Evolutionary conservation across 805 yeast genomes (phyloP).

Genomic region (Candida orba): DNA sequence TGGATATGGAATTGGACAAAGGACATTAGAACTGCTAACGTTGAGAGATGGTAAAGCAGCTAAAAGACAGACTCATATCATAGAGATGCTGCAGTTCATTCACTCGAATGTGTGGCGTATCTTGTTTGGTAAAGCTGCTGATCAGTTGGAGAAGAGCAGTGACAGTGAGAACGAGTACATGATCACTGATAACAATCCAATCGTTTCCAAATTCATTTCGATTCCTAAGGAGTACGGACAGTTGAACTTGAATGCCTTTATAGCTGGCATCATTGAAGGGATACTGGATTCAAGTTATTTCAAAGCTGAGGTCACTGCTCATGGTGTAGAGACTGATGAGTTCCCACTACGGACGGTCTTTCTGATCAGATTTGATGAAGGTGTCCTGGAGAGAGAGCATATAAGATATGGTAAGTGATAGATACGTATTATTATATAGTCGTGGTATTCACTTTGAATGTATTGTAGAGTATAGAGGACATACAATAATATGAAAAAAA

Average conservation of each 20-base stretch:
- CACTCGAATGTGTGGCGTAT: constrained; percentile 68
- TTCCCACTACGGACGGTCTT: constrained; percentile 66
- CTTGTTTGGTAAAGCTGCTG: constrained; percentile 67
- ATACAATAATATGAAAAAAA: not conserved
- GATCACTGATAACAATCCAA: constrained; percentile 67
- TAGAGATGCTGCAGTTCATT: constrained; percentile 66
- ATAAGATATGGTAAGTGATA: constrained; percentile 32
- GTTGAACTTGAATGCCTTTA: constrained; percentile 73
- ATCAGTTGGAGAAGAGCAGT: constrained; percentile 66
- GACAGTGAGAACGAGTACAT: constrained; percentile 50
- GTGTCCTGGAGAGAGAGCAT: constrained; percentile 48
- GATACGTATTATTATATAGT: too few relatives aligned
- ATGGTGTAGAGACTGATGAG: constrained; percentile 56
- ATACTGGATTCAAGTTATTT: constrained; percentile 68
- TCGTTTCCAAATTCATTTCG: constrained; percentile 63
- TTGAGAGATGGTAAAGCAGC: constrained; percentile 61
- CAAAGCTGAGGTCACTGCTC: constrained; percentile 76
- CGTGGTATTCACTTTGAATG: too few relatives aligned
- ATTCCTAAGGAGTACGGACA: constrained; percentile 76
- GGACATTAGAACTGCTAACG: constrained; percentile 61
- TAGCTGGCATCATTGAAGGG: constrained; percentile 83
- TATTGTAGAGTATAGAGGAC: too few relatives aligned
- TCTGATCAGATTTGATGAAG: constrained; percentile 59
- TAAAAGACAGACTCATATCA: constrained; percentile 56
- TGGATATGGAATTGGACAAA: constrained; percentile 74